phyloP scores from a whole-genome alignment of 179 eudicot genomes.

The Nepenthes alata region DNA sequence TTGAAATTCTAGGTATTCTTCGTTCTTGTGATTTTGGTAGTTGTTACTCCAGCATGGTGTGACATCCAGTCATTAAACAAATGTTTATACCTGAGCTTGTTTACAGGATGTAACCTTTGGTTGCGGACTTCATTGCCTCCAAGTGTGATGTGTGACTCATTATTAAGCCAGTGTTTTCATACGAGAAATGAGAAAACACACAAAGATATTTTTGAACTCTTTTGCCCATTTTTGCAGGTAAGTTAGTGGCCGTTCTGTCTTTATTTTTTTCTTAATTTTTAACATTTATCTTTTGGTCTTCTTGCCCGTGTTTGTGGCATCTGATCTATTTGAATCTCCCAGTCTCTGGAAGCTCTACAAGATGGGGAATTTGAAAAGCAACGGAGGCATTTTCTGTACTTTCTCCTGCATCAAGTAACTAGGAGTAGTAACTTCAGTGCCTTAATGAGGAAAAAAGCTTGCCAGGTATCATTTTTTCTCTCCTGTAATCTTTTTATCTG shows the following conservation, averaged over 20 bases:
- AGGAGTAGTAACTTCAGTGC: conserved; percentile 91
- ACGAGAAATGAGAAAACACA: conserved; percentile 87
- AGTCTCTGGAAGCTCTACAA: conserved; percentile 95
- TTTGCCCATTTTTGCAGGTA: conserved; percentile 84
- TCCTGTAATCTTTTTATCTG: not conserved
- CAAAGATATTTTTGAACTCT: conserved; percentile 93
- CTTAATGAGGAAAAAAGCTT: conserved; percentile 90
- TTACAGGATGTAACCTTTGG: conserved; percentile 87
- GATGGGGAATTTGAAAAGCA: conserved; percentile 98
- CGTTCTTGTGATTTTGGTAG: not conserved
- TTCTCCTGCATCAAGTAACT: conserved; percentile 94
- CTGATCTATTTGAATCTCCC: conserved; percentile 8
- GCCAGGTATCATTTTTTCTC: conserved; percentile 52
- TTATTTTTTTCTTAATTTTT: conserved; percentile 9
- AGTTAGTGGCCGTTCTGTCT: conserved; percentile 15
- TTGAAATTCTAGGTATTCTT: conserved; percentile 77
- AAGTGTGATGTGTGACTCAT: conserved; percentile 83
- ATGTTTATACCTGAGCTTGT: conserved; percentile 7
- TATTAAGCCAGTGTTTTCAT: conserved; percentile 94
- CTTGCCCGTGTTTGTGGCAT: not conserved
- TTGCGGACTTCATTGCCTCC: conserved; percentile 89
- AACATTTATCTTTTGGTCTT: not conserved
- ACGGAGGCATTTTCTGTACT: conserved; percentile 75
- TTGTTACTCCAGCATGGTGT: not conserved
- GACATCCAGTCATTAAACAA: not conserved